Conservation (phyloP, 179 eudicot genomes). For the Beta macrorhiza region DNA sequence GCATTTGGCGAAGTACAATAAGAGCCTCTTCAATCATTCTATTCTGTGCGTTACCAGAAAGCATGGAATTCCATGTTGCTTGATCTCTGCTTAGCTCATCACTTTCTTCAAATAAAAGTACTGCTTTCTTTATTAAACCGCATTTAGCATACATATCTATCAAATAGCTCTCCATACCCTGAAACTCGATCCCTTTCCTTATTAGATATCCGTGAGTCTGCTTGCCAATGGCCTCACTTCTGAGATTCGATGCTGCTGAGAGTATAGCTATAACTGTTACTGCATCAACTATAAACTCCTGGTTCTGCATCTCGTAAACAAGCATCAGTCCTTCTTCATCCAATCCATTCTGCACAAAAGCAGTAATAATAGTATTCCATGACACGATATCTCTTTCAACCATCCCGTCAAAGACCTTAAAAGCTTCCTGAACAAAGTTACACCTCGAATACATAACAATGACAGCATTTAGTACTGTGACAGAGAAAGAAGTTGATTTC, state of each 20-base stretch:
- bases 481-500: conserved; percentile 26
- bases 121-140: conserved; percentile 43
- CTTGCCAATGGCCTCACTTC: conserved; percentile 50
- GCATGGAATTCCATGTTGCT: conserved; percentile 72
- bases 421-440: conserved; percentile 44
- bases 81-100: conserved; percentile 42
- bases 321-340: conserved; percentile 71
- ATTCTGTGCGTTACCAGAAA: conserved; percentile 56
- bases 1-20: conserved; percentile 50
- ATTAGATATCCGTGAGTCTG: conserved; percentile 64
- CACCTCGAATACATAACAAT: conserved; percentile 70
- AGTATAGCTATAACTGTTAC: conserved; percentile 61
- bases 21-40: conserved; percentile 50
- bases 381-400: conserved; percentile 62
- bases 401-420: conserved; percentile 56
- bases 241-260: conserved; percentile 66
- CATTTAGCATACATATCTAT: conserved; percentile 72
- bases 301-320: conserved; percentile 64
- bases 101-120: conserved; percentile 36
- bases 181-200: conserved; percentile 52
- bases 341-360: conserved; percentile 63
- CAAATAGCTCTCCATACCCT: conserved; percentile 65
- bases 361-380: conserved; percentile 69
- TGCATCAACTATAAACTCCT: conserved; percentile 51
- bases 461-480: conserved; percentile 53